phyloP scores from a whole-genome alignment of 805 yeast genomes.

The Yarrowia porcina region DNA sequence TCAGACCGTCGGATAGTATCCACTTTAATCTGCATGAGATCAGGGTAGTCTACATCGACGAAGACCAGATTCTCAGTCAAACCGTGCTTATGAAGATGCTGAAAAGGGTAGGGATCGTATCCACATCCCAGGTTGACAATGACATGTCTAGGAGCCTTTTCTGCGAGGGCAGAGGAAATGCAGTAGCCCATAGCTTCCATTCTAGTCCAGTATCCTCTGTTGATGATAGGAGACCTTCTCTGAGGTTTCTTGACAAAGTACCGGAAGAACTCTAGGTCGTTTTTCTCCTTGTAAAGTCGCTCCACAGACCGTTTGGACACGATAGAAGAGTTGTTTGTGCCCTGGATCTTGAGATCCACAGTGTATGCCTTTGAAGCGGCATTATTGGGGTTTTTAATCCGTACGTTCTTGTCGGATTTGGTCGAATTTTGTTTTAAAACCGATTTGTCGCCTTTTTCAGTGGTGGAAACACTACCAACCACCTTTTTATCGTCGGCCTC shows the following conservation, averaged over 20 bases:
- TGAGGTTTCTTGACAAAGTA: conserved; percentile 63
- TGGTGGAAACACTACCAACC: neutral
- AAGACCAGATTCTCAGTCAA: conserved; percentile 44
- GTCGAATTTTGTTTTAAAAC: neutral
- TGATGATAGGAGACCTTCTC: conserved; percentile 74
- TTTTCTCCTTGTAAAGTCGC: conserved; percentile 42
- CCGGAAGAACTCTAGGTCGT: conserved; percentile 50
- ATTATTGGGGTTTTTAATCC: conserved; percentile 1
- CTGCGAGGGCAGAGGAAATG: conserved; percentile 47
- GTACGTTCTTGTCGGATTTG: neutral
- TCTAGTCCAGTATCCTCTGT: conserved; percentile 79
- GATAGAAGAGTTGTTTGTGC: conserved; percentile 78
- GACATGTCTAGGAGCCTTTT: conserved; percentile 37
- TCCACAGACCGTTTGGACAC: conserved; percentile 82
- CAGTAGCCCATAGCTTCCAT: conserved; percentile 63
- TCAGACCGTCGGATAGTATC: conserved; percentile 48
- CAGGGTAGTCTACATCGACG: conserved; percentile 74
- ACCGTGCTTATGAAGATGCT: conserved; percentile 41
- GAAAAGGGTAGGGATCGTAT: conserved; percentile 60
- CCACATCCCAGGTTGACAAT: conserved; percentile 80
- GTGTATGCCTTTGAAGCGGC: neutral
- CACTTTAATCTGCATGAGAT: conserved; percentile 55
- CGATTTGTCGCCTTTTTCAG: neutral
- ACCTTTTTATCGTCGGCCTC: neutral
- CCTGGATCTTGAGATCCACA: conserved; percentile 50